Base-by-base conservation (phyloP, 2,329 filamentous ascomycete species). In the Scedosporium dehoogii region DNA sequence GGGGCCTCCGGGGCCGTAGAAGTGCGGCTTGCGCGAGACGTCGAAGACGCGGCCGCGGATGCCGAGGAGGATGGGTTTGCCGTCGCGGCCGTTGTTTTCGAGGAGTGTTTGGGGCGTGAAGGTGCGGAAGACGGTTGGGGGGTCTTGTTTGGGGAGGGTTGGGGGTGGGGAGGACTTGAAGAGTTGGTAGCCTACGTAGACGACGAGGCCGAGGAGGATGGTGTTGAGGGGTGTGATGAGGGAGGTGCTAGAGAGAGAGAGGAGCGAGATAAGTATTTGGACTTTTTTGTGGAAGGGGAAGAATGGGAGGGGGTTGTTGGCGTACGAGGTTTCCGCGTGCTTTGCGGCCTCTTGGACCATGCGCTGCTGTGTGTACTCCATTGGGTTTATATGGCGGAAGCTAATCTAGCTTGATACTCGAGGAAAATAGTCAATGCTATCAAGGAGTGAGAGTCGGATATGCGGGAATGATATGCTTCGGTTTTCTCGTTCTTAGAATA, bases 1-100 rank as follows among this genome's bases (percentile, higher is more conserved):
- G 1, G 93, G 92, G 0, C 93, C 93, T 12, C 92, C 92, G 21
- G 94, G 94, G 3, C 94, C 94, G 77, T 99, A 99, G 75, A 97
- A 97, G 79, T 96, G 92, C 70, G 88, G 85, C 25, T 94, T 93
- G 14, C 86, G 78, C 0, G 87, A 86, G 25, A 97, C 93, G 73
- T 99, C 94, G 73, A 97, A 97, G 66, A 97, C 88, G 59, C 86
- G 86, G 60, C 94, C 92, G 51, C 91, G 89, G 18, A 97, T 92
- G n/a, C 91, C 90, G 58, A 99, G 84, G 76, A 91, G 96, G 63
- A 97, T 90, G 59, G 91, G 91, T 67, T 78, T 79, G 69, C 81
- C 82, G 70, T 89, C 82, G 62, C 80, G 77, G 72, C 94, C 94
- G 76, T 93, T 92, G 81, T 87, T 93, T 38, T 91, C 89, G 33